Conservation (phyloP, 176 grass and related monocot species). For the Oryza glumipatula region DNA sequence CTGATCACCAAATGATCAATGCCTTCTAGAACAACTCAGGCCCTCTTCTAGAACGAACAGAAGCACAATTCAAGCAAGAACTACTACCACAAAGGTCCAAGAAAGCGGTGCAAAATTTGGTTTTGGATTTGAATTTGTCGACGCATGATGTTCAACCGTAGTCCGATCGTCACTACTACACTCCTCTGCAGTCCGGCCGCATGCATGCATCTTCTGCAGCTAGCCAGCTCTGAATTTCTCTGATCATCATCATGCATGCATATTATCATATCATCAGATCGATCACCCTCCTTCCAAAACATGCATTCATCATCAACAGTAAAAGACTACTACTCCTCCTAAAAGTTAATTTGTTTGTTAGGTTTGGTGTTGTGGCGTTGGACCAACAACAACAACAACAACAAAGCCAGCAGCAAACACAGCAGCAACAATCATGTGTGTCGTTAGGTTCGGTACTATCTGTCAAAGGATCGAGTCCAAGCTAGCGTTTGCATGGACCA, state of each 20-base stretch:
- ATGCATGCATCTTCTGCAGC: not conserved
- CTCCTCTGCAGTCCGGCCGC: not conserved
- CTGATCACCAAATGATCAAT: too few relatives aligned
- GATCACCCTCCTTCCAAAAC: constrained; percentile 27
- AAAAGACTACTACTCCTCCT: not conserved
- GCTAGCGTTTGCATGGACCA: not conserved
- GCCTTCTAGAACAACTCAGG: not conserved
- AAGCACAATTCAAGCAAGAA: not conserved
- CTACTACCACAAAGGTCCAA: not conserved
- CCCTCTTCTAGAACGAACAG: not conserved
- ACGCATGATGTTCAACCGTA: not conserved
- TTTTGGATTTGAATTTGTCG: not conserved
- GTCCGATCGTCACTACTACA: not conserved
- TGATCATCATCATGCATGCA: not conserved
- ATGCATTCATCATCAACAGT: constrained; percentile 14
- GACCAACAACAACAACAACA: not conserved
- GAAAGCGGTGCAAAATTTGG: not conserved
- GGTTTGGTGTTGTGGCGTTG: constrained; percentile 25
- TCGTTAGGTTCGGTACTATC: not conserved
- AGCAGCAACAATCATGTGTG: constrained; percentile 19
- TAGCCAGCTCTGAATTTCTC: not conserved
- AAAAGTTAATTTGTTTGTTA: constrained; percentile 24
- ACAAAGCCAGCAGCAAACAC: not conserved
- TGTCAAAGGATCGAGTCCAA: not conserved
- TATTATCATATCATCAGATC: not conserved